Evolutionary conservation across 306 rosid species (phyloP), one percentile per base, ranked within the genome.

Genomic region (Crotalaria pallida): DNA sequence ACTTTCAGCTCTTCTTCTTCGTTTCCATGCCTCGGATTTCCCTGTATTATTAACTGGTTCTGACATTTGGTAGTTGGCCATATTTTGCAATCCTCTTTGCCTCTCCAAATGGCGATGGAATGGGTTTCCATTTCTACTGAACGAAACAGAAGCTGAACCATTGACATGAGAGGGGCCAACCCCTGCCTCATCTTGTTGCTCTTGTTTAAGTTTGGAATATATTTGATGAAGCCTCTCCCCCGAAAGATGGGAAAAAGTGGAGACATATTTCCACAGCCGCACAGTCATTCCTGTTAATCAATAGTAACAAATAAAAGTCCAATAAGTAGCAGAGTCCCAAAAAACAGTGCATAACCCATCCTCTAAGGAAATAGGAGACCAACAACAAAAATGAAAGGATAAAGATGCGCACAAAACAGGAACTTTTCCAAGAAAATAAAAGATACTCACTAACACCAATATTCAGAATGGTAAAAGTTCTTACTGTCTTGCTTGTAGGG

Each of bases 211-310:
- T 78, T 95, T 89, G 24, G 96, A 83, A 78, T 95, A 89, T 58
- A 95, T 95, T 80, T 95, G 96, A 69, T 82, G 89, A 59, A 95
- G 97, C 71, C 96, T 84, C 82, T 89, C 99, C 67, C 99, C 99
- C 2, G 99, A 87, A 21, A 95, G 89, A 85, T 95, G 92, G 67
- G 97, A 95, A 79, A 84, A 95, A 19, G 96, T 89, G 44, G 99
- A 95, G 68, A 95, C 99, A 75, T 89, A 95, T 72, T 95, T 91
- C 99, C 99, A 95, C 82, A 95, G 82, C 43, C 99, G 82, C 71
- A 67, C 89, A 21, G 89, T 91, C 99, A 95, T 95, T 84, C 97
- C 99, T 95, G 91, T 21, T 65, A 62, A 64, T 64, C 56, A 64
- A 51, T 44, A 62, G 43, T 36, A 26, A 15, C 6, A 31, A 40